A percentile compares a stretch with the other conserved stretches of the same genome.
Evolutionary conservation across 2,329 filamentous ascomycete species (phyloP).

Genomic region (Penicillium verrucosum): DNA sequence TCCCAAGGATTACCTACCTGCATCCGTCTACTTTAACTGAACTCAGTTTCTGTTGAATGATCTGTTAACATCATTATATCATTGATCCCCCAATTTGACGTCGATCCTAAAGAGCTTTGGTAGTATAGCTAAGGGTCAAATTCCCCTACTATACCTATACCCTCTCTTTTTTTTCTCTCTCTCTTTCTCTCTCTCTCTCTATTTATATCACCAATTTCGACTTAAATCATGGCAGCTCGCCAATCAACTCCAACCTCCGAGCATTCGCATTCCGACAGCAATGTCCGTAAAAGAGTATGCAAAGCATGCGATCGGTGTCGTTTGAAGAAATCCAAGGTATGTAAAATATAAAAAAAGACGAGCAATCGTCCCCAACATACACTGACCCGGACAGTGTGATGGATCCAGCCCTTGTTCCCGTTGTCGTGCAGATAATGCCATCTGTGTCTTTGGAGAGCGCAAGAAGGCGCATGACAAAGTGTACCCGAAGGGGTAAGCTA

Average conservation of each 20-base stretch:
- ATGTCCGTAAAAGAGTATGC: slow-evolving; percentile 59
- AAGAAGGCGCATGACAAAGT: slow-evolving; percentile 66
- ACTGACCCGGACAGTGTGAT: slow-evolving; percentile 51
- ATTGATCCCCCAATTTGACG: slow-evolving; percentile 27
- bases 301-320: slow-evolving; percentile 66
- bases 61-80: slow-evolving; percentile 25
- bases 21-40: slow-evolving; percentile 5
- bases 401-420: slow-evolving; percentile 59
- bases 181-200: neutral
- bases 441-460: slow-evolving; percentile 63
- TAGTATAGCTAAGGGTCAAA: slow-evolving; percentile 20
- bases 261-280: slow-evolving; percentile 45
- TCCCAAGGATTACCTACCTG: neutral
- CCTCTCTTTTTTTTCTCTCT: neutral
- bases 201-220: neutral
- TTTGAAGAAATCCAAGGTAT: slow-evolving; percentile 64
- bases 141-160: neutral
- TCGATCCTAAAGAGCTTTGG: slow-evolving; percentile 22
- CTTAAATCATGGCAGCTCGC: slow-evolving; percentile 36
- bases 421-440: slow-evolving; percentile 62
- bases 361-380: slow-evolving; percentile 14
- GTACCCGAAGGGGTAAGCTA: slow-evolving; percentile 62
- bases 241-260: slow-evolving; percentile 42
- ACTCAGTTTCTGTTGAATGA: slow-evolving; percentile 9
- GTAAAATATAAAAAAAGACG: slow-evolving; percentile 12